These are phyloP conservation scores for Penicillium goetzii DNA, from an alignment of 495 filamentous ascomycete species.

Conservation along the genomic window DNA sequence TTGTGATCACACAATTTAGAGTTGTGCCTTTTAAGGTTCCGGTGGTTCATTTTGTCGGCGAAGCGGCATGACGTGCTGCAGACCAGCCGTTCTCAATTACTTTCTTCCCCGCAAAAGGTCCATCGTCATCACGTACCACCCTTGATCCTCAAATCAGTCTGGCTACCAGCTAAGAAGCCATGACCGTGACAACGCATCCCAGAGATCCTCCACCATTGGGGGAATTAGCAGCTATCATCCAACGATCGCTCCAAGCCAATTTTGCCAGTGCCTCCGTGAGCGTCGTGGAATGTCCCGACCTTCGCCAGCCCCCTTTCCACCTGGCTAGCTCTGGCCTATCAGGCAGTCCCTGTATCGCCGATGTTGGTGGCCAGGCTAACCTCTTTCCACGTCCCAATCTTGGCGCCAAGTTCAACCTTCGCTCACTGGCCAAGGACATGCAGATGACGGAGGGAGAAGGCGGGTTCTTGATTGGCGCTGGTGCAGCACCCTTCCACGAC, in stretches of 20 bases:
- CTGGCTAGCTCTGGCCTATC: conserved; percentile 41
- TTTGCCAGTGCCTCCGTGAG: conserved; percentile 29
- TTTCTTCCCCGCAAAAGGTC: conserved; percentile 4
- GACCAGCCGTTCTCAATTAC: not conserved
- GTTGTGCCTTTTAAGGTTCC: not conserved
- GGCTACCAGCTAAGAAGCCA: not conserved
- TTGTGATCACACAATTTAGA: not conserved
- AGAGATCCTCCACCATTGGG: conserved; percentile 32
- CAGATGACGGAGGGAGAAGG: conserved; percentile 31
- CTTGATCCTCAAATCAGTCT: not conserved
- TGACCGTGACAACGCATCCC: conserved; percentile 22
- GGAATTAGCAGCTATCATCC: conserved; percentile 30
- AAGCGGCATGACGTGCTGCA: not conserved
- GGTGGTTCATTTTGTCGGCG: not conserved
- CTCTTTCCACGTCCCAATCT: conserved; percentile 40
- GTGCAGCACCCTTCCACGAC: conserved; percentile 46
- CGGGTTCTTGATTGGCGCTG: conserved; percentile 39
- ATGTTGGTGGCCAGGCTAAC: conserved; percentile 43
- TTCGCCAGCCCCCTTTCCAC: conserved; percentile 40
- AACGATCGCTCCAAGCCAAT: conserved; percentile 29
- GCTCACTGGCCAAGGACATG: conserved; percentile 36
- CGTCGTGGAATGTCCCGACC: conserved; percentile 41
- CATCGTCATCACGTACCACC: conserved; percentile 4
- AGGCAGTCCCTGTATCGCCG: conserved; percentile 40
- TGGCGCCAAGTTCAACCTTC: conserved; percentile 35